Base-by-base conservation (phyloP, 2,329 filamentous ascomycete genomes). In the Fusarium neocosmosporiellum region DNA sequence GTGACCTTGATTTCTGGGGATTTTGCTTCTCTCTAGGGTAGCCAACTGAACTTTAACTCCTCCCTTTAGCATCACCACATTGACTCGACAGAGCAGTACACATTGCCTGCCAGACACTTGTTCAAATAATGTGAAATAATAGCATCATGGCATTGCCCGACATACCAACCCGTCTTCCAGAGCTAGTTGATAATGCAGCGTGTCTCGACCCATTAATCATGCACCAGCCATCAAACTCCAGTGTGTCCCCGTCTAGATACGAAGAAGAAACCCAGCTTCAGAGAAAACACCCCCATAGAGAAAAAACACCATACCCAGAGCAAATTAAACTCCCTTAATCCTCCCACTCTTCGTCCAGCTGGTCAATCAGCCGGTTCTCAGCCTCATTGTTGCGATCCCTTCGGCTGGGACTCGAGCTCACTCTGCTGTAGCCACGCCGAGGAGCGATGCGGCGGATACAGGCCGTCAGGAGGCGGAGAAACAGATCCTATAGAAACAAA, bases 301-400 rank as follows among this genome's bases (percentile, higher is more conserved):
- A 53, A 66, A 50, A 58, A 70, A 54, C 48, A 59, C 39, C 34
- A 59, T 64, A 36, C 16, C 54, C 43, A 29, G 62, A 60, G 36
- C 22, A 46, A 63, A 50, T 18, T 55, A 14, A 33, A 20, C 24
- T 20, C 41, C 20, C 33, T 69, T 27, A 91, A 72, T 98, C 95
- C 76, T 98, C 95, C 96, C 96, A 98, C 80, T 98, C 95, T 81
- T 98, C 96, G 78, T 98, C 96, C 67, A 98, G 86, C 82, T 98
- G 94, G 81, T 98, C 96, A 81, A 99, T 98, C 76, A 98, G 84
- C 71, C 95, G 87, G 82, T 98, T 98, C 83, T 98, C 96, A 63
- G 95, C 95, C 67, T 98, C 96, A 64, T 87, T 81, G 77, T 85
- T 85, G 75, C 86, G 80, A 69, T 84, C 82, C 65, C 85, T 82